These are phyloP conservation scores for Digitaria exilis DNA, from an alignment of 202 grass and related monocot genomes.

Conservation along the genomic window DNA sequence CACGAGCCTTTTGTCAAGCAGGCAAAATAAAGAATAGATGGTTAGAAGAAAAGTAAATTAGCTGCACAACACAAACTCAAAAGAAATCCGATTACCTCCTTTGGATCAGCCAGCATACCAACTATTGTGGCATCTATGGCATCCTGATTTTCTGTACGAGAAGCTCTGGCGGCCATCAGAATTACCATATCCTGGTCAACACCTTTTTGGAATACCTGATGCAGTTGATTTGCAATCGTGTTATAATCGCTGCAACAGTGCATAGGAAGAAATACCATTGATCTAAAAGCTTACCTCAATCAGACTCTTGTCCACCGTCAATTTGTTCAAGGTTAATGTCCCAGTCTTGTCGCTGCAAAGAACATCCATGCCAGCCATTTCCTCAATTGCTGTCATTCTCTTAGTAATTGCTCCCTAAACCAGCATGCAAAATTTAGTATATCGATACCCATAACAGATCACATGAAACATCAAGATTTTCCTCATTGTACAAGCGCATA, in stretches of 20 bases:
- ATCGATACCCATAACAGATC: not conserved
- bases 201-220: conserved; percentile 82
- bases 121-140: conserved; percentile 97
- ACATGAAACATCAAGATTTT: conserved; percentile 12
- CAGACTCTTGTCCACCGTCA: conserved; percentile 85
- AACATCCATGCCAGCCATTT: conserved; percentile 97
- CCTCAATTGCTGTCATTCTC: conserved; percentile 97
- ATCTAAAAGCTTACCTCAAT: conserved; percentile 55
- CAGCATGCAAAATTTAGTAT: conserved; percentile 20
- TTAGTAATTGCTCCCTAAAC: conserved; percentile 91
- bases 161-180: conserved; percentile 91
- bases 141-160: conserved; percentile 97
- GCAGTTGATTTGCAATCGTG: conserved; percentile 16
- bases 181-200: conserved; percentile 75
- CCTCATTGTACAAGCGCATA: conserved; percentile 3
- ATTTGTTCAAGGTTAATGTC: conserved; percentile 89
- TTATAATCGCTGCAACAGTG: conserved; percentile 2
- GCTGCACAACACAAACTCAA: conserved; percentile 12
- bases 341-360: conserved; percentile 96
- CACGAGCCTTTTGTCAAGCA: conserved; percentile 65
- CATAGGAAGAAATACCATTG: not conserved
- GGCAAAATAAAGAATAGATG: conserved; percentile 13
- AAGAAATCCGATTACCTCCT: conserved; percentile 58
- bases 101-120: conserved; percentile 94
- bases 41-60: not conserved